Percentiles rank a stretch among this genome's conserved stretches.
phyloP scores from a whole-genome alignment of 2,329 filamentous ascomycete genomes.

The Ophiostoma tasmaniense region DNA sequence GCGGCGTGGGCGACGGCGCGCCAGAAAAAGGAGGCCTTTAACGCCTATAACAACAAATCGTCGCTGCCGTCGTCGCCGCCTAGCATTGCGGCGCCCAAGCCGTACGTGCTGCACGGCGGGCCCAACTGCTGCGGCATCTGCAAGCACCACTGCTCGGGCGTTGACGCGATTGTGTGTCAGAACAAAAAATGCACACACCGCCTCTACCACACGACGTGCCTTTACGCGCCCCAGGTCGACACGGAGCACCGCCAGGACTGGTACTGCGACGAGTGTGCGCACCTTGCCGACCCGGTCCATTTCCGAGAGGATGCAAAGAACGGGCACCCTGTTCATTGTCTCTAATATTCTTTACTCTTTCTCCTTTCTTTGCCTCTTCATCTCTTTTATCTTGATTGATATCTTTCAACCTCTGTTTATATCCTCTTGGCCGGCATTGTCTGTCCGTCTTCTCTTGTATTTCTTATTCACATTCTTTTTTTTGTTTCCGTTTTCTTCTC shows the following conservation, averaged over 20 bases:
- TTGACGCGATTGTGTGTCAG: conserved; percentile 40
- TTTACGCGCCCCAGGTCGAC: conserved; percentile 31
- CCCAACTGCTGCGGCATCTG: conserved; percentile 38
- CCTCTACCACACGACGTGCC: conserved; percentile 43
- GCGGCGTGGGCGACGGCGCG: conserved; percentile 24
- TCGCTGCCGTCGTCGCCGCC: not conserved
- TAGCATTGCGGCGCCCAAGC: conserved; percentile 8
- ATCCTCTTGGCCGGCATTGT: not conserved
- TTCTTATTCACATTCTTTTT: not conserved
- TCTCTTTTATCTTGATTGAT: not conserved
- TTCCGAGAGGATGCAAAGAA: not conserved
- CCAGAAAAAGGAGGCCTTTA: not conserved
- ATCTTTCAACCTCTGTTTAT: not conserved
- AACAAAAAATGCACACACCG: conserved; percentile 42
- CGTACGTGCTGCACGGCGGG: conserved; percentile 2
- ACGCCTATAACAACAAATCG: not conserved
- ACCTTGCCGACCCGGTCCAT: conserved; percentile 13
- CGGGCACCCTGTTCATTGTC: not conserved
- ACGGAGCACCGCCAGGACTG: conserved; percentile 25
- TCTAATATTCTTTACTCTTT: not conserved
- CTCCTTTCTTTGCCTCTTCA: not conserved
- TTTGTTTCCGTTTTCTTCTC: not conserved
- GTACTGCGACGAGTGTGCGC: conserved; percentile 38
- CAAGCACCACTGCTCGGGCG: conserved; percentile 26
- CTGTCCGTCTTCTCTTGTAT: not conserved